phyloP scores from a whole-genome alignment of 768 basidiomycete species.

The Xerocomus brunneocitrinus region DNA sequence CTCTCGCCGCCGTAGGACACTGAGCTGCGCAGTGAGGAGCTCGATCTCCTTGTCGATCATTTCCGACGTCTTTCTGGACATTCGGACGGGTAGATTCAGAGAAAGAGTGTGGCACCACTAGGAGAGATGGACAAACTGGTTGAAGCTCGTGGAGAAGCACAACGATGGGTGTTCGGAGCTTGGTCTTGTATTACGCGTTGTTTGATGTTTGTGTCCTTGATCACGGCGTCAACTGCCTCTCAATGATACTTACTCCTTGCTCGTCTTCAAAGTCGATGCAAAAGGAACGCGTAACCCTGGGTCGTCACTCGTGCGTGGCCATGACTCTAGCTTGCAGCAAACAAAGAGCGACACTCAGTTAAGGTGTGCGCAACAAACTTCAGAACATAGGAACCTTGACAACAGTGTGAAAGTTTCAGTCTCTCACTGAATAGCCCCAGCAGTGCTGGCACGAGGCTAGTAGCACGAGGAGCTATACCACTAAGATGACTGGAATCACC shows the following conservation, averaged over 20 bases:
- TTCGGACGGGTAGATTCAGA: slow-evolving; percentile 5
- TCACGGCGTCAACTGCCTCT: not conserved
- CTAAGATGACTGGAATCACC: too few relatives aligned
- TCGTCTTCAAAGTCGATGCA: not conserved
- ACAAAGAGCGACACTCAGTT: too few relatives aligned
- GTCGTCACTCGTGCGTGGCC: too few relatives aligned
- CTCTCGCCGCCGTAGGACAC: slow-evolving; percentile 35
- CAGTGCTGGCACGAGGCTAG: too few relatives aligned
- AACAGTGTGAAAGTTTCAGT: too few relatives aligned
- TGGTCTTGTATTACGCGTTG: not conserved
- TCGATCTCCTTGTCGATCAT: slow-evolving; percentile 36
- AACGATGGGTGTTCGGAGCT: not conserved
- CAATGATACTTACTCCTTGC: not conserved
- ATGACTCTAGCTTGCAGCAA: too few relatives aligned
- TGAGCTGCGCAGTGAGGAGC: slow-evolving; percentile 36
- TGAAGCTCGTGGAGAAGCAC: not conserved
- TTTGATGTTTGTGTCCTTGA: not conserved
- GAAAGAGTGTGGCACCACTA: not conserved
- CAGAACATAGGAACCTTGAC: too few relatives aligned
- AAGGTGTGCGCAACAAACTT: too few relatives aligned
- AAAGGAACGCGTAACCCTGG: too few relatives aligned
- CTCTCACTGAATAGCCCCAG: too few relatives aligned
- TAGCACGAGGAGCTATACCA: too few relatives aligned
- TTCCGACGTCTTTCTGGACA: slow-evolving; percentile 18
- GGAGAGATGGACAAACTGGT: not conserved